Evolutionary conservation across 176 grass and related monocot genomes (phyloP).

Genomic region (Raddia distichophylla): DNA sequence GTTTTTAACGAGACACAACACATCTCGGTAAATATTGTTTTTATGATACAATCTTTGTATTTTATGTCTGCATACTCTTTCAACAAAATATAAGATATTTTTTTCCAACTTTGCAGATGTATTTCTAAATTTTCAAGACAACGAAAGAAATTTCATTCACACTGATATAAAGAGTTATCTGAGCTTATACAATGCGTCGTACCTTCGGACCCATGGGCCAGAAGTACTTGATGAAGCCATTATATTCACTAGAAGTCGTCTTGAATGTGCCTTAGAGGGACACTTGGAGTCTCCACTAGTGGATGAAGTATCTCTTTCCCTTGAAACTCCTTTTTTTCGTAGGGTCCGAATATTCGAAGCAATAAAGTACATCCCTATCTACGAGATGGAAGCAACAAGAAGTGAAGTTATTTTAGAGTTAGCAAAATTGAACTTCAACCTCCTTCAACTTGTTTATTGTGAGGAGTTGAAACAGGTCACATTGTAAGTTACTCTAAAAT

Average conservation of each 20-base stretch:
- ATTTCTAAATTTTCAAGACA: slow-evolving; percentile 23
- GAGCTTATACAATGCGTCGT: slow-evolving; percentile 39
- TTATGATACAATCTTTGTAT: no score
- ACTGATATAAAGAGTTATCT: slow-evolving; percentile 5
- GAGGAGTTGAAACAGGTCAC: slow-evolving; percentile 36
- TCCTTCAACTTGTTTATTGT: slow-evolving; percentile 40
- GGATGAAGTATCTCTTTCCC: slow-evolving; percentile 15
- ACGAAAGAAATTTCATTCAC: background rate
- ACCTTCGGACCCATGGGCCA: slow-evolving; percentile 7
- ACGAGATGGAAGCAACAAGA: slow-evolving; percentile 1
- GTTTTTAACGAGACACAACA: no score
- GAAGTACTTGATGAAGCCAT: slow-evolving; percentile 36
- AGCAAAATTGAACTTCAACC: slow-evolving; percentile 45
- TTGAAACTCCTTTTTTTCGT: slow-evolving; percentile 26
- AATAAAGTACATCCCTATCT: slow-evolving; percentile 28
- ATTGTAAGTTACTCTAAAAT: slow-evolving; percentile 30
- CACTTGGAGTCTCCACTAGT: background rate
- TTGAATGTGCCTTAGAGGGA: background rate
- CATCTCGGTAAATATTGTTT: no score
- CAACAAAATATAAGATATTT: no score
- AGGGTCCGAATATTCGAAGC: slow-evolving; percentile 38
- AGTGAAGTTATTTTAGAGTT: slow-evolving; percentile 29
- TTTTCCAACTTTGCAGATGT: slow-evolving; percentile 30
- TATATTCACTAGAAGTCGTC: background rate
- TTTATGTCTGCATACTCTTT: no score